Percentiles rank a stretch among this genome's conserved stretches.
Evolutionary conservation across 345 rosid genomes (phyloP).

Genomic region (Brassica incana): DNA sequence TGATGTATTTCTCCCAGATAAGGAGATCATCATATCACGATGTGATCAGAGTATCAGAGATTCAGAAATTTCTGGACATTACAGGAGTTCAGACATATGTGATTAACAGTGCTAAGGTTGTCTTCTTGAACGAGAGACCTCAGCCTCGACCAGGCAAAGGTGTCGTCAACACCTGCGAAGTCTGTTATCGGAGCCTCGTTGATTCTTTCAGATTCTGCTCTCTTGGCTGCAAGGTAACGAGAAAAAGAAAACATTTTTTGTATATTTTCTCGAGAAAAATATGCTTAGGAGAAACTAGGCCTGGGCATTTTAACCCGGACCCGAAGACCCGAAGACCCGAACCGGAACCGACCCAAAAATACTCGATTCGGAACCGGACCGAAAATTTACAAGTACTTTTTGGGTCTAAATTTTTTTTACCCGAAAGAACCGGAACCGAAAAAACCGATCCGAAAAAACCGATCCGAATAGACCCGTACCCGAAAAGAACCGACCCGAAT

Average conservation of each 20-base stretch:
- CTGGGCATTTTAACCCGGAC: too few species aligned
- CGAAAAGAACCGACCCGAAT: too few species aligned
- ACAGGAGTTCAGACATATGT: slow-evolving; percentile 94
- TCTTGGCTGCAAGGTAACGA: slow-evolving; percentile 88
- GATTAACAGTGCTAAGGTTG: slow-evolving; percentile 94
- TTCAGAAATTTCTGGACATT: slow-evolving; percentile 85
- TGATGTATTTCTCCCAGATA: slow-evolving; percentile 51
- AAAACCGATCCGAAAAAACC: too few species aligned
- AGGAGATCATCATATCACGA: slow-evolving; percentile 98
- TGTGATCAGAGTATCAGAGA: slow-evolving; percentile 90
- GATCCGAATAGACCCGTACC: too few species aligned
- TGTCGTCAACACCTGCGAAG: slow-evolving; percentile 84
- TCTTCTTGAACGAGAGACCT: slow-evolving; percentile 94
- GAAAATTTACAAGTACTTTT: too few species aligned
- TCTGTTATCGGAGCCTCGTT: slow-evolving; percentile 86
- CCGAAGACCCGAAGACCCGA: too few species aligned
- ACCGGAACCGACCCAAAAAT: too few species aligned
- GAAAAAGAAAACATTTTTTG: background rate
- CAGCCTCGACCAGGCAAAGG: slow-evolving; percentile 99
- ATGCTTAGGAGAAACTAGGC: too few species aligned
- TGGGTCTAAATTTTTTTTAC: too few species aligned
- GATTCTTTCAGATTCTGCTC: slow-evolving; percentile 98
- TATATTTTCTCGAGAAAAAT: background rate
- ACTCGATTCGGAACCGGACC: too few species aligned
- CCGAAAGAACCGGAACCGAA: too few species aligned